Evolutionary conservation across 2,329 filamentous ascomycete genomes (phyloP).

Genomic region (Myriosclerotinia duriaeana): DNA sequence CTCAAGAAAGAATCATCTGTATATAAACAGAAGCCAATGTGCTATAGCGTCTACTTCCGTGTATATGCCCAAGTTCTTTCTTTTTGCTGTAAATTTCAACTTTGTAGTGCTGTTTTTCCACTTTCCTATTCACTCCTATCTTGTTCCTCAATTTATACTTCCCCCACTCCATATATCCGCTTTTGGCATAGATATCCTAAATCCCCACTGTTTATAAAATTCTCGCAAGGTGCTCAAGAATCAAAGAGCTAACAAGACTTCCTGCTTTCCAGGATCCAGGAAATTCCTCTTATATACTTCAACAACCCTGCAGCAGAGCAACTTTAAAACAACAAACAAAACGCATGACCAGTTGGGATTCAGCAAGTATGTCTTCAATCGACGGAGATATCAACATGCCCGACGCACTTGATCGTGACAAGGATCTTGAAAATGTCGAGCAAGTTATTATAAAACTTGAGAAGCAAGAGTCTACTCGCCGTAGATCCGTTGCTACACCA

Average conservation of each 20-base stretch:
- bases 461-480: not conserved
- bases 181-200: not conserved
- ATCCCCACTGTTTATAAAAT: not conserved
- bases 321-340: not conserved
- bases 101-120: not conserved
- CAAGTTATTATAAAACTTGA: not conserved
- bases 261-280: not conserved
- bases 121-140: not conserved
- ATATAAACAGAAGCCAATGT: not conserved
- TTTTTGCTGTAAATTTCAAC: not conserved
- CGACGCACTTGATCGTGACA: not conserved
- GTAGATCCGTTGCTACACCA: slow-evolving; percentile 1
- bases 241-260: slow-evolving; percentile 7
- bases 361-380: not conserved
- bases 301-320: not conserved
- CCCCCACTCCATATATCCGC: not conserved
- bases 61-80: not conserved
- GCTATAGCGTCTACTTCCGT: not conserved
- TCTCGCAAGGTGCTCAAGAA: not conserved
- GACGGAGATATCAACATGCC: not conserved
- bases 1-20: not conserved
- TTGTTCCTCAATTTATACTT: not conserved
- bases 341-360: not conserved
- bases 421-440: not conserved
- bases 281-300: not conserved